These are phyloP conservation scores for Coffea humblotiana DNA, from an alignment of 305 asterid species.

Conservation along the genomic window DNA sequence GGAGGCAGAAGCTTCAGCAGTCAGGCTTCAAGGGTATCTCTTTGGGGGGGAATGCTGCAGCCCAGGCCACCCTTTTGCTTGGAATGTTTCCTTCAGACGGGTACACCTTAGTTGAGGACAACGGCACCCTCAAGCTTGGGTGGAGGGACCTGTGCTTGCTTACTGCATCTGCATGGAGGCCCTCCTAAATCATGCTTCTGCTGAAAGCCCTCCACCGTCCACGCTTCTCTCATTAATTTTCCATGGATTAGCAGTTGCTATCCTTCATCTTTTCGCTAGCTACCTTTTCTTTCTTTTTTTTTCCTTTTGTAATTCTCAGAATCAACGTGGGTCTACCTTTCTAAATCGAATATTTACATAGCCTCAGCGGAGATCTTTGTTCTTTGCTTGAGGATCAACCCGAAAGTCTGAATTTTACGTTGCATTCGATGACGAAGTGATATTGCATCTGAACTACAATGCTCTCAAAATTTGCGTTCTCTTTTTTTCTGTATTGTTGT, in stretches of 20 bases:
- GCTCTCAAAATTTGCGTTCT: too few relatives aligned
- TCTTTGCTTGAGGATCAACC: too few relatives aligned
- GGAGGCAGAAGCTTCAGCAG: constrained; percentile 92
- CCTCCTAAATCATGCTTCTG: constrained; percentile 20
- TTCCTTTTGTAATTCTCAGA: not conserved
- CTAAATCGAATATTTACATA: too few relatives aligned
- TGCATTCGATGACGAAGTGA: too few relatives aligned
- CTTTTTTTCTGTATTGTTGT: too few relatives aligned
- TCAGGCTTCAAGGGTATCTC: constrained; percentile 83
- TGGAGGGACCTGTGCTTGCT: constrained; percentile 99
- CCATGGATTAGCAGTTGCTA: not conserved
- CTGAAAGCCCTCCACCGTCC: not conserved
- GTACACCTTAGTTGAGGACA: constrained; percentile 90
- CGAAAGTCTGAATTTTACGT: too few relatives aligned
- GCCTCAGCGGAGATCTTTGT: too few relatives aligned
- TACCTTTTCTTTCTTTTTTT: not conserved
- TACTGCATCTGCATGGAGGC: constrained; percentile 98
- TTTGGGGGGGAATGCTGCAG: constrained; percentile 89
- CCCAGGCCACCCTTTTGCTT: constrained; percentile 84
- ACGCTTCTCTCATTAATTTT: constrained; percentile 7
- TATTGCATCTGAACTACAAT: too few relatives aligned
- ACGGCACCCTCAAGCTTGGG: constrained; percentile 87
- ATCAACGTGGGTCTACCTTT: not conserved
- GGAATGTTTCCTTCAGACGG: constrained; percentile 97
- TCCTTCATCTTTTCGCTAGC: not conserved